A percentile compares a stretch with the other conserved stretches of the same genome.
These are phyloP conservation scores for Pseudodiploospora longispora DNA, from an alignment of 2,329 filamentous ascomycete species.

Conservation along the genomic window DNA sequence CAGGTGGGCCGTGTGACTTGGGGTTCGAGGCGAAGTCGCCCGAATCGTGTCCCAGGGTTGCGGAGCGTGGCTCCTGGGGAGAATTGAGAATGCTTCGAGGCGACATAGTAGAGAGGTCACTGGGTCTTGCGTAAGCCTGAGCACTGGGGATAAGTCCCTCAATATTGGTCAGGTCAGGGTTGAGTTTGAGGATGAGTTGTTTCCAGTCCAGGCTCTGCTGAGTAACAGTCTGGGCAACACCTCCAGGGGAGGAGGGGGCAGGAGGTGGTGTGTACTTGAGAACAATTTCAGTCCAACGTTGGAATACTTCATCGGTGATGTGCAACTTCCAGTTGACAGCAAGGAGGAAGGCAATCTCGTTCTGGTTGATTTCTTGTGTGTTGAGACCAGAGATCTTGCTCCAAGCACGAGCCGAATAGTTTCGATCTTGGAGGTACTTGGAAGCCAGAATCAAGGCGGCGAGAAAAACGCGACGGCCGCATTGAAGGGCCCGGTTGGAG, in stretches of 20 bases:
- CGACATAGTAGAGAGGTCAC: slow-evolving; percentile 29
- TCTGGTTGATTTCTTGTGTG: slow-evolving; percentile 90
- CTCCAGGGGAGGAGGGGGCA: slow-evolving; percentile 47
- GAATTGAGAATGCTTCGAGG: slow-evolving; percentile 38
- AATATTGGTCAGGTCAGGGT: slow-evolving; percentile 51
- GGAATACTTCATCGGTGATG: slow-evolving; percentile 80
- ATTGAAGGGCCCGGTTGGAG: slow-evolving; percentile 75
- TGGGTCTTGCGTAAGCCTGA: slow-evolving; percentile 20
- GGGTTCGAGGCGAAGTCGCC: slow-evolving; percentile 32
- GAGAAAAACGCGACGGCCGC: slow-evolving; percentile 94
- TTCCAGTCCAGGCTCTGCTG: slow-evolving; percentile 50
- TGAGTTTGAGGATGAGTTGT: slow-evolving; percentile 47
- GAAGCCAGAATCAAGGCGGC: slow-evolving; percentile 91
- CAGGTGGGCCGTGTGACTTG: slow-evolving; percentile 33
- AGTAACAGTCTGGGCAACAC: slow-evolving; percentile 32
- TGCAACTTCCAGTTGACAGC: slow-evolving; percentile 94
- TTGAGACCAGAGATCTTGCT: slow-evolving; percentile 98
- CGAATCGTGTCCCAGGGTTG: slow-evolving; percentile 26
- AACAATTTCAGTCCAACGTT: slow-evolving; percentile 90
- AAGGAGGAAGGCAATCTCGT: slow-evolving; percentile 84
- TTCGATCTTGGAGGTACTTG: slow-evolving; percentile 95
- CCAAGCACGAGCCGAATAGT: slow-evolving; percentile 96
- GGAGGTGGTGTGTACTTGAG: slow-evolving; percentile 74
- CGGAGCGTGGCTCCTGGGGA: slow-evolving; percentile 26
- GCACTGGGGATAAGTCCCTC: slow-evolving; percentile 38